Evolutionary conservation across 2,329 filamentous ascomycete species (phyloP).

Genomic region (Fusarium temperatum): DNA sequence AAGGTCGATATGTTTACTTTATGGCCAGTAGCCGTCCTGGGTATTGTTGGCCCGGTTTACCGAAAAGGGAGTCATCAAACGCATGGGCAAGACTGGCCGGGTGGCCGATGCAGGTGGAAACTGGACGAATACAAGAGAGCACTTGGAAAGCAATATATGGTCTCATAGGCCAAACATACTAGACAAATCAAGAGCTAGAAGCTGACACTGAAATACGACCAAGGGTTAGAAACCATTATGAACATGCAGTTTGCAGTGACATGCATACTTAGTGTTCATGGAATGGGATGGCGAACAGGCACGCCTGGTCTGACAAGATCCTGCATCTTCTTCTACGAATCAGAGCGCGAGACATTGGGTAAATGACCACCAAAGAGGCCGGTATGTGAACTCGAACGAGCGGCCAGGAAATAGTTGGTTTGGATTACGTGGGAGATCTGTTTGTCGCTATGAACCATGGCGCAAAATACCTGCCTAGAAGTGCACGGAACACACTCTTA

Average conservation of each 20-base stretch:
- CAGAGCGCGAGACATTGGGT: not conserved
- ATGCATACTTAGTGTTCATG: not conserved
- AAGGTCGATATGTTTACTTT: not conserved
- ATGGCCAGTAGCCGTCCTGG: not conserved
- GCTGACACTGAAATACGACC: not conserved
- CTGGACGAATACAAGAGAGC: not conserved
- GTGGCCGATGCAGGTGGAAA: not conserved
- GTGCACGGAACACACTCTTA: not conserved
- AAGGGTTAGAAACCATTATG: not conserved
- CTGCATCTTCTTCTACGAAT: not conserved
- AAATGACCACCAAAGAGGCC: not conserved
- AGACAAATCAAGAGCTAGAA: not conserved
- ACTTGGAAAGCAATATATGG: slow-evolving; percentile 22
- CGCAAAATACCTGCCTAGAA: not conserved
- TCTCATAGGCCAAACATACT: not conserved
- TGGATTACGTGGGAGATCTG: not conserved
- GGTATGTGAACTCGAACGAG: not conserved
- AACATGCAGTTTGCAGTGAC: not conserved
- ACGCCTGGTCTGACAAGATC: not conserved
- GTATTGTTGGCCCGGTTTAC: not conserved
- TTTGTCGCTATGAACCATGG: slow-evolving; percentile 10
- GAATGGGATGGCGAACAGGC: not conserved
- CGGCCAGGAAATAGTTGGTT: not conserved
- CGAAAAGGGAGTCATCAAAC: not conserved
- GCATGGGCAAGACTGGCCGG: not conserved